Percentiles rank a stretch among this genome's conserved stretches.
phyloP scores from a whole-genome alignment of 2,329 filamentous ascomycete genomes.

The Phaeosphaeria sp. region DNA sequence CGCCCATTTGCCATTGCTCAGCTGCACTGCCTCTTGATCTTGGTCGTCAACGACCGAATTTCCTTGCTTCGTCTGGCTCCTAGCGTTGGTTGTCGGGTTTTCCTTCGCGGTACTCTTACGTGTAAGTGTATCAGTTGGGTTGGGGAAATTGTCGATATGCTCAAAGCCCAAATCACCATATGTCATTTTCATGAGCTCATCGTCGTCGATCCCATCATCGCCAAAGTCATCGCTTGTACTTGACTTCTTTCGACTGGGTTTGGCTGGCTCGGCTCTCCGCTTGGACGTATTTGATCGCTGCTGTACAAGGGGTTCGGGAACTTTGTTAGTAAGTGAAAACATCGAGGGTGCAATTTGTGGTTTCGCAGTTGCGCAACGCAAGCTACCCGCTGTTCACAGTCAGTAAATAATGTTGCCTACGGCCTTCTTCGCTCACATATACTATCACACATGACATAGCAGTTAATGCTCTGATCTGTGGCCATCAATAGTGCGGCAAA shows the following conservation, averaged over 20 bases:
- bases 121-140: conserved; percentile 24
- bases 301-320: conserved; percentile 17
- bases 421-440: conserved; percentile 61
- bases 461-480: conserved; percentile 66
- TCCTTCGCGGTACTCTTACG: conserved; percentile 30
- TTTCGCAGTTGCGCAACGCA: conserved; percentile 59
- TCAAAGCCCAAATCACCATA: conserved; percentile 51
- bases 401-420: conserved; percentile 4
- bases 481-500: conserved; percentile 65
- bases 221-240: conserved; percentile 57
- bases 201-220: conserved; percentile 60
- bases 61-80: conserved; percentile 2
- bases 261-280: conserved; percentile 28
- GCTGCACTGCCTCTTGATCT: conserved; percentile 54
- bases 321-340: conserved; percentile 47
- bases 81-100: conserved; percentile 9
- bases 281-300: conserved; percentile 38
- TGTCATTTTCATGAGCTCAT: conserved; percentile 57
- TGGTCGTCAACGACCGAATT: conserved; percentile 12
- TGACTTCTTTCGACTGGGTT: conserved; percentile 11
- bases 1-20: conserved; percentile 74
- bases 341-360: conserved; percentile 55
- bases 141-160: conserved; percentile 60
- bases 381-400: conserved; percentile 59
- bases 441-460: conserved; percentile 82